Evolutionary conservation across 345 rosid genomes (phyloP), one percentile per base, ranked within the genome.

Genomic region (Passiflora organensis): DNA sequence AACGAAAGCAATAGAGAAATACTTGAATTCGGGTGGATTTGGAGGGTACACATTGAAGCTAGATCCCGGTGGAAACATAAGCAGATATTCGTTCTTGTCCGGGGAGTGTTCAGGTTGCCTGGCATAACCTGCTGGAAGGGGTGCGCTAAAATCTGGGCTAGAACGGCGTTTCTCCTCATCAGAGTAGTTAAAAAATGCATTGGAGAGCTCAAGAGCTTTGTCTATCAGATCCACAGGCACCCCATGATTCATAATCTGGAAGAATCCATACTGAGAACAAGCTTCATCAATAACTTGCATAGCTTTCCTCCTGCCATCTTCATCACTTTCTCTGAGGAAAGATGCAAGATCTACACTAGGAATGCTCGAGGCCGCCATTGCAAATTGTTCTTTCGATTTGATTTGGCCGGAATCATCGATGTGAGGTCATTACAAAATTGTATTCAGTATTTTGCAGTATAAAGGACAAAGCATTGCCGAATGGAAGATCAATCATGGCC

Each of bases 161-260:
- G 48, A 66, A 48, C 65, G 62, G 32, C 47, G 66, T 48, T 82
- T 80, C 60, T 66, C 85, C 34, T 80, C 71, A 6, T 63, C 53
- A 0, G 76, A 56, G 41, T 52, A 62, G 1, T 54, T 2, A 8
- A 80, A 80, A 59, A 80, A 78, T 19, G 61, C n/a, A 67, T 46
- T 62, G 43, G 80, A 80, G 6, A 80, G 68, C 37, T 69, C 64
- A 0, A 78, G 61, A 41, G 83, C 80, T 55, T 43, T 54, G 32
- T 32, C 18, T 62, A 80, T 57, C 63, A 74, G 52, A 4, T 22
- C 60, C 8, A 41, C 32, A 4, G 83, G 68, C 9, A 78, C 68
- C 5, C 85, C 83, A 53, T 74, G 83, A 67, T 74, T 80, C 36
- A 56, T 10, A 14, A 39, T 39, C 12, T 83, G 82, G 74, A 83